Conservation (phyloP, 1,284 basidiomycete genomes). For the Ceratobasidium sp. region DNA sequence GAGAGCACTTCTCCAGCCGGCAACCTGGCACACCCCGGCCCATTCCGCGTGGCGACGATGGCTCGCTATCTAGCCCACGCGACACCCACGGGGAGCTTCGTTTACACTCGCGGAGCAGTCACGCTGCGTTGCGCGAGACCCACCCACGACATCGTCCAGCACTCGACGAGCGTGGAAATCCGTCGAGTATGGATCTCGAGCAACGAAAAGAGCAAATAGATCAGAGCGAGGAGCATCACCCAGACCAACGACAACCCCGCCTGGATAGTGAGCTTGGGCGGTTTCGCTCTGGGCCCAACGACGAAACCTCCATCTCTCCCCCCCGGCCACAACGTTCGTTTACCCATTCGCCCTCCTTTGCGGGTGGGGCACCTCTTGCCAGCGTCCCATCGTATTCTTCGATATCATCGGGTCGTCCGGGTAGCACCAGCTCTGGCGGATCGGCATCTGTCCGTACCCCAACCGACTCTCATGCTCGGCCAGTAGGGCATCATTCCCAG, state of each 20-base stretch:
- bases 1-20: not conserved
- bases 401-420: constrained; percentile 26
- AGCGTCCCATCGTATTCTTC: constrained; percentile 37
- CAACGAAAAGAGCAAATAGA: constrained; percentile 37
- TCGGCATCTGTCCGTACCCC: constrained; percentile 27
- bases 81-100: constrained; percentile 1
- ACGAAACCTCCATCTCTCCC: constrained; percentile 28
- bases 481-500: constrained; percentile 33
- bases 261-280: not conserved
- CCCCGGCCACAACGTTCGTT: constrained; percentile 21
- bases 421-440: constrained; percentile 33
- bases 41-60: not conserved
- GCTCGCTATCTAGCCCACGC: not conserved
- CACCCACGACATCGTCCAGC: constrained; percentile 39
- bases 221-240: not conserved
- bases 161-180: constrained; percentile 40
- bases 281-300: not conserved
- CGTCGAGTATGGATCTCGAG: constrained; percentile 28
- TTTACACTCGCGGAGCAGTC: constrained; percentile 26
- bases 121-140: constrained; percentile 36
- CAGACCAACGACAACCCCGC: constrained; percentile 14
- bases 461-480: constrained; percentile 19
- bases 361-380: constrained; percentile 26
- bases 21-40: not conserved
- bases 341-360: constrained; percentile 14